Evolutionary conservation across 371 early-diverging fungal species (phyloP), one percentile per base, ranked within the genome.

Genomic region (Chytridium lagenaria): DNA sequence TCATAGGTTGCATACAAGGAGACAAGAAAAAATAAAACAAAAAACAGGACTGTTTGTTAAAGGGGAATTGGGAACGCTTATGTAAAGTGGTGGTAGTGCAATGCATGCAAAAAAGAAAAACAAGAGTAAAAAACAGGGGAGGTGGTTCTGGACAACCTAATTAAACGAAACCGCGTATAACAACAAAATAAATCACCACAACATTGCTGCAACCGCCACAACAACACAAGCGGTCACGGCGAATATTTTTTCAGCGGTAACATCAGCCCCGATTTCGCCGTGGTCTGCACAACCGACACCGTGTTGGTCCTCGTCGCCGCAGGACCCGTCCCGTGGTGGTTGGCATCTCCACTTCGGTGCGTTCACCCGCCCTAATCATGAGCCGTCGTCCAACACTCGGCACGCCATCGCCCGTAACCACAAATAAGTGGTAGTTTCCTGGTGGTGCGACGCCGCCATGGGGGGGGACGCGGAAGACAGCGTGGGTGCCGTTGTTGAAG

Each of bases 371-470:
- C 19, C 78, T 71, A 44, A 77, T 39, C 68, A 74, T 33, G 15
- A 74, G 52, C 2, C 50, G 51, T 31, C 28, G 23, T 7, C 68
- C 76, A 44, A 79, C 72, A 52, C 68, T 71, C 0, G 82, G 82
- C 1, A 77, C 69, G 0, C 79, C 80, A 36, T 68, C 61, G 15
- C 57, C 68, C 36, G 69, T 51, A 10, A 84, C 44, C 0, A 63
- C 76, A 66, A 77, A 84, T 63, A 84, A 16, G 75, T 80, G 79
- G 73, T 77, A 84, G 75, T 80, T 79, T 19, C 84, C 84, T 15
- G 81, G 81, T 16, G 81, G 78, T 0, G 84, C 84, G 37, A 80
- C 37, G 7, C 68, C 61, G n/a, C 69, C 76, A 50, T 73, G 73
- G 1, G 73, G 68, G 0, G 84, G 84, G 22, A 68, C 59, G 15